Base-by-base conservation (phyloP, 495 filamentous ascomycete genomes). In the Penicillium simplicissimum region DNA sequence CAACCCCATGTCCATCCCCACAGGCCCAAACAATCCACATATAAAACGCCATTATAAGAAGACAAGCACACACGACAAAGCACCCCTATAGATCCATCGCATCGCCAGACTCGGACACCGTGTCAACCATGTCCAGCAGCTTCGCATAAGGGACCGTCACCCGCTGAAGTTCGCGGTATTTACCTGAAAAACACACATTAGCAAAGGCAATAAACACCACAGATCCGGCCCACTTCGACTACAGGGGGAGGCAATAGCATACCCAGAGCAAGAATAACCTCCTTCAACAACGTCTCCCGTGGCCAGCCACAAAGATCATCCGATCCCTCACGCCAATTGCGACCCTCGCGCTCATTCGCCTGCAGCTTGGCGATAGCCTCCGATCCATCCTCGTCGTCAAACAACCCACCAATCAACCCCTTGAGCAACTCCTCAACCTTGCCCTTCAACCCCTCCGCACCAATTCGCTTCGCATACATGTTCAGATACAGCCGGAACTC, bases 391-490 rank as follows among this genome's bases (percentile, higher is more conserved):
- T 81, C 82, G 21, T 82, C 80, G 23, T 84, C 81, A 47, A 77
- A 79, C 4, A 93, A 73, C 4, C 89, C 88, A 14, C 95, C 93
- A 23, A 94, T 77, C 49, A 98, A 74, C 36, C 86, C 87, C 59
- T 89, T 87, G 35, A 97, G 74, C 8, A 99, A 74, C 79, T 98
- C 96, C 67, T 97, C 95, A 1, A 97, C 91, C 75, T 98, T 99
- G 38, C 81, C 79, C 66, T 87, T 86, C 63, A 92, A 74, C 0
- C 93, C 93, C 69, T 99, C 96, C 0, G 91, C 91, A 1, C 96
- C 95, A 31, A 99, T 85, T 4, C 96, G 85, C 76, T 96, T 97
- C 2, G 91, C 94, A 65, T 98, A 99, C 91, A 98, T 98, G 63
- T 91, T 87, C 7, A 98, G 74, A 67, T 96, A 96, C 2, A 96